Base-by-base conservation (phyloP, 2,329 filamentous ascomycete species). In the Colletotrichum gloeosporioides region DNA sequence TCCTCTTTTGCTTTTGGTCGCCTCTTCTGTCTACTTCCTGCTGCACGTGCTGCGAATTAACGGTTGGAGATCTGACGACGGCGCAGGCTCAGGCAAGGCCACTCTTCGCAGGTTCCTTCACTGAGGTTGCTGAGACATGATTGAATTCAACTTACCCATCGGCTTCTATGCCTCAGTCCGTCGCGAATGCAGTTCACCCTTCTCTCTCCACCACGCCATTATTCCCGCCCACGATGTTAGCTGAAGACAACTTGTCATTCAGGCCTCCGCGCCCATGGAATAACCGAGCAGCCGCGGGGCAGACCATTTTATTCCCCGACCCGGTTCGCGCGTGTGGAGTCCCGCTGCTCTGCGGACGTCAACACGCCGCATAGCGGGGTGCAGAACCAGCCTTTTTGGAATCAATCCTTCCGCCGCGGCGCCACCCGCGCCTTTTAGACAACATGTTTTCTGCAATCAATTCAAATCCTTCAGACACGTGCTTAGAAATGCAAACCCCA, bases 201-300 rank as follows among this genome's bases (percentile, higher is more conserved):
- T 39, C 15, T 39, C 36, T 39, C 7, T 8, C 16, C 13, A 8
- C 12, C 39, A 49, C 5, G 18, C 22, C 44, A 6, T 12, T 49
- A 0, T 0, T 49, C 10, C 1, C n/a, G 0, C 3, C n/a, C n/a
- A 22, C n/a, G 44, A 49, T 22, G n/a, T 8, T 6, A 49, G 44
- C 44, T 22, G 44, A 1, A 49, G 10, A 4, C 4, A 49, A n/a
- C n/a, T 22, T 22, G 10, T n/a, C 44, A 18, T 49, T 1, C 44
- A 12, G 0, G 18, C 2, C 44, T 49, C 44, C 44, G 44, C 44
- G 12, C 6, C 18, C 44, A n/a, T 49, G 44, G 6, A 22, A 49
- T 49, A 22, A 12, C 44, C 44, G 44, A 49, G 44, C 44, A 49
- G 22, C 44, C 44, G 44, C n/a, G 44, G 44, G 9, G 39, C n/a